Percentiles rank a stretch among this genome's conserved stretches.
phyloP scores from a whole-genome alignment of 177 flowering plant species.

The Tripterygium wilfordii region DNA sequence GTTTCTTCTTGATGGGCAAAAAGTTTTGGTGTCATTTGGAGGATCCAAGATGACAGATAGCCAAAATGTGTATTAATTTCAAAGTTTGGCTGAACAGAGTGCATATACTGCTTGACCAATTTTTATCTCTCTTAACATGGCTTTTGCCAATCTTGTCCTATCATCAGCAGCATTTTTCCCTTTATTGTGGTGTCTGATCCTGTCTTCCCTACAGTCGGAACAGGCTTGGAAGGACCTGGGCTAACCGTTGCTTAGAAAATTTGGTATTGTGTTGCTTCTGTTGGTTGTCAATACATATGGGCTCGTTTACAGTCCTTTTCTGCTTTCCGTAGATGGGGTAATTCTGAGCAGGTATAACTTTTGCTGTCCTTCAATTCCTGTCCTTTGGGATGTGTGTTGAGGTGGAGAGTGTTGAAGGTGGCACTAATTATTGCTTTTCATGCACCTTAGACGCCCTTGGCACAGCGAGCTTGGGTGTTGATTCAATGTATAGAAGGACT shows the following conservation, averaged over 20 bases:
- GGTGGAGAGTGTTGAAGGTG: neutral
- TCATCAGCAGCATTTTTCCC: neutral
- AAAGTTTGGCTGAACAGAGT: no score
- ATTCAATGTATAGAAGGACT: slow-evolving; percentile 76
- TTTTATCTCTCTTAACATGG: no score
- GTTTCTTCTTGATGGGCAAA: no score
- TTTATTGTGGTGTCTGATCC: no score
- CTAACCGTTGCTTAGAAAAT: slow-evolving; percentile 77
- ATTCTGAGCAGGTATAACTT: slow-evolving; percentile 75
- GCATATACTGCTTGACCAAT: no score
- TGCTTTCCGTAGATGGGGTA: slow-evolving; percentile 98
- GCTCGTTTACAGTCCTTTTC: slow-evolving; percentile 92
- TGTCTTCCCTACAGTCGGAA: slow-evolving; percentile 54
- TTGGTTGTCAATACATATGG: slow-evolving; percentile 94
- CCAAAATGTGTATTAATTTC: no score
- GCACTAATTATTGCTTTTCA: neutral
- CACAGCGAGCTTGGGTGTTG: slow-evolving; percentile 54
- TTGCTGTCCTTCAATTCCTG: neutral
- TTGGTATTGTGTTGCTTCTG: slow-evolving; percentile 87
- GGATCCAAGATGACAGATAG: no score
- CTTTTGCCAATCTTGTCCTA: no score
- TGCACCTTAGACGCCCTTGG: slow-evolving; percentile 55
- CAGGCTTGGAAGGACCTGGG: slow-evolving; percentile 97
- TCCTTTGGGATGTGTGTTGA: neutral
- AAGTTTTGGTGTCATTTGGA: no score